Percentiles rank a stretch among this genome's conserved stretches.
Evolutionary conservation across 1,284 basidiomycete species (phyloP).

Genomic region (Rhodotorula sp.): DNA sequence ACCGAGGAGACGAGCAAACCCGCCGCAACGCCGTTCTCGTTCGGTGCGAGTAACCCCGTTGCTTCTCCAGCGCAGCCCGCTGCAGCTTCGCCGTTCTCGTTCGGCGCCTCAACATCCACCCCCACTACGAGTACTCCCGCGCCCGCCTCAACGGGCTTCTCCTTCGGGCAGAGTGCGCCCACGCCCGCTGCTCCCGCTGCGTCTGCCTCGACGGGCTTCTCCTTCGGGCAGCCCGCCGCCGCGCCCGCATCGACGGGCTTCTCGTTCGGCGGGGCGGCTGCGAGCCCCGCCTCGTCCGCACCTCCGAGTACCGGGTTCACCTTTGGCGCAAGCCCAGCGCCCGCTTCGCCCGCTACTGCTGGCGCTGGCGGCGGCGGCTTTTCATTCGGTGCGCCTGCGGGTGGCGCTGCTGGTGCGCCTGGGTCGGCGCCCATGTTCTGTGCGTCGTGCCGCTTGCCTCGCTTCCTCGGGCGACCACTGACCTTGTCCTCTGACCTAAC

Average conservation of each 20-base stretch:
- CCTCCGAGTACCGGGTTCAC: background rate
- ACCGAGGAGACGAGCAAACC: background rate
- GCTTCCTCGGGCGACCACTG: background rate
- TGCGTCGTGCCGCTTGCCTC: background rate
- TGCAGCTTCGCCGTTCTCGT: background rate
- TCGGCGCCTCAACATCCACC: background rate
- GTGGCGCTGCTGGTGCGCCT: background rate
- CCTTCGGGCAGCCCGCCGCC: background rate
- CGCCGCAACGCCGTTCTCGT: background rate
- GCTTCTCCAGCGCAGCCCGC: background rate
- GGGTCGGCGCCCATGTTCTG: constrained; percentile 1
- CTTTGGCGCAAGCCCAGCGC: background rate
- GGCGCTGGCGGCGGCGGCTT: background rate
- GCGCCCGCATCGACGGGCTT: background rate
- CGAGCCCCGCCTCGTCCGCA: background rate
- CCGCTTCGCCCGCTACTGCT: no score
- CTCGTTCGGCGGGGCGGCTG: background rate
- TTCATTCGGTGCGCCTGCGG: background rate
- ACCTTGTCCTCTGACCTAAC: background rate
- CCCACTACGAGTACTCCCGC: background rate
- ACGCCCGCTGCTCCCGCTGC: background rate
- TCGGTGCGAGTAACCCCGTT: background rate
- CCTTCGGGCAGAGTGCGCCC: background rate
- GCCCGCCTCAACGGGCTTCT: constrained; percentile 1
- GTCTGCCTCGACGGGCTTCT: background rate